Percentiles rank a stretch among this genome's conserved stretches.
phyloP scores from a whole-genome alignment of 352 stramenopile species.

The Phytopythium vexans region DNA sequence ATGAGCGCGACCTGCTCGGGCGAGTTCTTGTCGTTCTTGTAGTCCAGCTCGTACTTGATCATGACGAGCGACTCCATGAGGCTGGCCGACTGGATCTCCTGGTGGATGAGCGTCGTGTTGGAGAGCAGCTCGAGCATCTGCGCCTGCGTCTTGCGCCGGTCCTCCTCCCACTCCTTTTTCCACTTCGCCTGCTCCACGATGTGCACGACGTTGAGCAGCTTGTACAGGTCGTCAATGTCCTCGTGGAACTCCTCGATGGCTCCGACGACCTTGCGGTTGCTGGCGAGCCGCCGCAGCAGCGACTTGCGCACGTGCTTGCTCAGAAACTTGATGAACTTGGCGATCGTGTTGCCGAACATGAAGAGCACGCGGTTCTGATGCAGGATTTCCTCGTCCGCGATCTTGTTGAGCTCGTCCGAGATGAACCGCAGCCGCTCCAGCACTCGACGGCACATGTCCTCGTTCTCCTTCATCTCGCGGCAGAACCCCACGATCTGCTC shows the following conservation, averaged over 20 bases:
- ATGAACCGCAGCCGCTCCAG: constrained; percentile 28
- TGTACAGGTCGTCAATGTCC: constrained; percentile 26
- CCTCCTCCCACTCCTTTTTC: constrained; percentile 22
- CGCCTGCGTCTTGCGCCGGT: constrained; percentile 11
- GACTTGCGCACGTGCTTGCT: constrained; percentile 13
- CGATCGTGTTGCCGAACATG: constrained; percentile 30
- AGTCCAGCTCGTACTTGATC: constrained; percentile 20
- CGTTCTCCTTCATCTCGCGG: constrained; percentile 30
- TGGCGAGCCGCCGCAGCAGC: constrained; percentile 17
- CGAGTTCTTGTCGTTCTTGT: constrained; percentile 11
- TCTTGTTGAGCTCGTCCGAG: constrained; percentile 32
- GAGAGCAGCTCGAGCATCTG: constrained; percentile 16
- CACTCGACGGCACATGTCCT: constrained; percentile 25
- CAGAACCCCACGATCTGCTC: constrained; percentile 22
- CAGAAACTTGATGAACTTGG: constrained; percentile 29
- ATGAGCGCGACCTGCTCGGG: constrained; percentile 9
- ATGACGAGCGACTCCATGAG: constrained; percentile 8
- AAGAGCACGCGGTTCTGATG: constrained; percentile 32
- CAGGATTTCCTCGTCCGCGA: constrained; percentile 27
- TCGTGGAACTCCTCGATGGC: constrained; percentile 21
- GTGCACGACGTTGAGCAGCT: constrained; percentile 21
- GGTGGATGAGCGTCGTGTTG: constrained; percentile 13
- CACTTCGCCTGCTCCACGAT: constrained; percentile 27
- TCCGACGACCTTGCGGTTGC: constrained; percentile 23
- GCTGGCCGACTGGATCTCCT: constrained; percentile 4